phyloP scores from a whole-genome alignment of 306 rosid species.

The Quercus suber region DNA sequence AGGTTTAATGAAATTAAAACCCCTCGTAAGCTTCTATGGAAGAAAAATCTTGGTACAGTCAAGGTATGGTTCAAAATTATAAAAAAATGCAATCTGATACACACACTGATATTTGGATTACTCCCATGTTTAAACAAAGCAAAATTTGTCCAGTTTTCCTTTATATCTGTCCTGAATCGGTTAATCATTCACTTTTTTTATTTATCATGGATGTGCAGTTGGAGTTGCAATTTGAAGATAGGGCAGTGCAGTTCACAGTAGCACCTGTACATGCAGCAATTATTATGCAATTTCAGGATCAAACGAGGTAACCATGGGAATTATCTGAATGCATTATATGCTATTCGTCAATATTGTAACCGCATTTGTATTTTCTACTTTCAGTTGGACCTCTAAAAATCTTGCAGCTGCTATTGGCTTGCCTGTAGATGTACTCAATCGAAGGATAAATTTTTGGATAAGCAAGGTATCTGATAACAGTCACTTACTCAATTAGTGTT shows the following conservation, averaged over 20 bases:
- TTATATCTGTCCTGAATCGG: background rate
- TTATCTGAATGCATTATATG: constrained; percentile 2
- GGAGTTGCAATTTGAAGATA: constrained; percentile 92
- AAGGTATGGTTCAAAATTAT: constrained; percentile 48
- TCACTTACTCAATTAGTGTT: background rate
- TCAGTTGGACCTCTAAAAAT: constrained; percentile 76
- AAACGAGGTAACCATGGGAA: constrained; percentile 49
- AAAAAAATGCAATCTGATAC: background rate
- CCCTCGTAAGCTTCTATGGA: constrained; percentile 94
- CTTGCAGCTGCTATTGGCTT: constrained; percentile 80
- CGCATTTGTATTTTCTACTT: constrained; percentile 25
- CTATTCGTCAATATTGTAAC: constrained; percentile 1
- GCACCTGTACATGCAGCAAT: constrained; percentile 86
- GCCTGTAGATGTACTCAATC: constrained; percentile 62
- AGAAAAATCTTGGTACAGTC: constrained; percentile 88
- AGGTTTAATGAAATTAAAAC: constrained; percentile 92
- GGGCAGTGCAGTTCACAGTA: constrained; percentile 72
- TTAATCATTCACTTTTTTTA: background rate
- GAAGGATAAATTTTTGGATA: constrained; percentile 86
- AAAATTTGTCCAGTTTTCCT: background rate
- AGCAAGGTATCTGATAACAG: constrained; percentile 58
- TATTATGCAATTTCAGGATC: constrained; percentile 79
- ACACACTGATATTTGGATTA: background rate
- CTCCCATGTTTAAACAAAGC: background rate
- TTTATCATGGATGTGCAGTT: constrained; percentile 39